Conservation (phyloP, 495 filamentous ascomycete species). For the Neurospora sp. region DNA sequence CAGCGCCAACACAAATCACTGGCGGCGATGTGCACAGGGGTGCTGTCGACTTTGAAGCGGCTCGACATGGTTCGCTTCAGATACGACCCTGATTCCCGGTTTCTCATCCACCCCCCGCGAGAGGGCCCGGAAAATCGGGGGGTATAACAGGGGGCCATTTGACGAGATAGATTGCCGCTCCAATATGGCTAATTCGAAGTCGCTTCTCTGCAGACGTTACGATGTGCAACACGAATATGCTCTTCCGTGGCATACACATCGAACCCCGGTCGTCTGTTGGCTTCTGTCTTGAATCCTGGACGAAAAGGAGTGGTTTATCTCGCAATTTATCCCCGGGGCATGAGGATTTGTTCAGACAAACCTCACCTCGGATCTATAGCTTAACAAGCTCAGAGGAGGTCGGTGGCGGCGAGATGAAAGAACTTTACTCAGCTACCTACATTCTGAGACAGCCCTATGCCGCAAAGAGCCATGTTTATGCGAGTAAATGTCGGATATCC, state of each 20-base stretch:
- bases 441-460: background rate
- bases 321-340: background rate
- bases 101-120: slow-evolving; percentile 18
- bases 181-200: slow-evolving; percentile 12
- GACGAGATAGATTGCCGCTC: slow-evolving; percentile 13
- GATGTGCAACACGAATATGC: background rate
- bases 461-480: background rate
- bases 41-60: slow-evolving; percentile 8
- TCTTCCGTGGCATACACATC: background rate
- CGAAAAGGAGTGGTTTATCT: background rate
- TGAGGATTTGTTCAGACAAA: background rate
- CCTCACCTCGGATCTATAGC: background rate
- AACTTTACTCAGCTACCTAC: background rate
- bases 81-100: slow-evolving; percentile 30
- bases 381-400: background rate
- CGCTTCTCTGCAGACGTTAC: background rate
- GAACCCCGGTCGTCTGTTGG: background rate
- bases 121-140: background rate
- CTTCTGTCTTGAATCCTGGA: background rate
- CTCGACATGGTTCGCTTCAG: slow-evolving; percentile 19
- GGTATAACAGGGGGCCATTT: background rate
- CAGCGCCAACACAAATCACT: background rate
- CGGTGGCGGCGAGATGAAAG: background rate
- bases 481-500: background rate
- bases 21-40: slow-evolving; percentile 10